These are phyloP conservation scores for Pseudogymnoascus sp. DNA, from an alignment of 2,329 filamentous ascomycete species.

Conservation along the genomic window DNA sequence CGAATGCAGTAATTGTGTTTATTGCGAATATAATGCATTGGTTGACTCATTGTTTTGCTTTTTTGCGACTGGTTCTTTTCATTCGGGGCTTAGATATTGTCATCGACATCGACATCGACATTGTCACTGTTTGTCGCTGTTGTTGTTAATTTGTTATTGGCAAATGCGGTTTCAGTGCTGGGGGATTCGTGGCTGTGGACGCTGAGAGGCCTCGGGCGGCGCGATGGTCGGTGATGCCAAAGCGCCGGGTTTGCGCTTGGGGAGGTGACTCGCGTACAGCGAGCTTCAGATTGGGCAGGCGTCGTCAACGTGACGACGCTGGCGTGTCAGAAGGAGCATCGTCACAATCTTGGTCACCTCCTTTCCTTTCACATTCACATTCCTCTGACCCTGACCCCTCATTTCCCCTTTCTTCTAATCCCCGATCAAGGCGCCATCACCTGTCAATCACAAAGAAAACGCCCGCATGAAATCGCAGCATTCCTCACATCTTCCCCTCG, in stretches of 20 bases:
- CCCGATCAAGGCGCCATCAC: neutral
- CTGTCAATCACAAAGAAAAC: neutral
- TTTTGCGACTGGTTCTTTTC: neutral
- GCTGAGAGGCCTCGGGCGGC: neutral
- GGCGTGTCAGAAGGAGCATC: neutral
- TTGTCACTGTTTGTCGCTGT: too few species aligned
- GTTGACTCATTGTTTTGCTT: neutral
- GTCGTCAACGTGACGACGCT: neutral
- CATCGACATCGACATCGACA: too few species aligned
- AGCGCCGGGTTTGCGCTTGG: neutral
- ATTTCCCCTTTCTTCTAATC: neutral
- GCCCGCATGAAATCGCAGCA: neutral
- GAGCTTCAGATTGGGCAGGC: neutral
- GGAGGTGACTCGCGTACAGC: neutral
- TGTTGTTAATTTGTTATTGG: neutral
- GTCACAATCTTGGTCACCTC: neutral
- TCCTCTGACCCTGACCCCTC: neutral
- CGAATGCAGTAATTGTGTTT: neutral
- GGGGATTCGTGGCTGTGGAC: neutral
- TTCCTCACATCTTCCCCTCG: neutral
- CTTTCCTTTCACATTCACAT: too few species aligned
- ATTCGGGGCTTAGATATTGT: neutral
- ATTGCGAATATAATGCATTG: neutral
- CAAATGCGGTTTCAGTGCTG: neutral
- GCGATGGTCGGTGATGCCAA: neutral